These are phyloP conservation scores for Parmelia sp. DNA, from an alignment of 495 filamentous ascomycete species.

Conservation along the genomic window DNA sequence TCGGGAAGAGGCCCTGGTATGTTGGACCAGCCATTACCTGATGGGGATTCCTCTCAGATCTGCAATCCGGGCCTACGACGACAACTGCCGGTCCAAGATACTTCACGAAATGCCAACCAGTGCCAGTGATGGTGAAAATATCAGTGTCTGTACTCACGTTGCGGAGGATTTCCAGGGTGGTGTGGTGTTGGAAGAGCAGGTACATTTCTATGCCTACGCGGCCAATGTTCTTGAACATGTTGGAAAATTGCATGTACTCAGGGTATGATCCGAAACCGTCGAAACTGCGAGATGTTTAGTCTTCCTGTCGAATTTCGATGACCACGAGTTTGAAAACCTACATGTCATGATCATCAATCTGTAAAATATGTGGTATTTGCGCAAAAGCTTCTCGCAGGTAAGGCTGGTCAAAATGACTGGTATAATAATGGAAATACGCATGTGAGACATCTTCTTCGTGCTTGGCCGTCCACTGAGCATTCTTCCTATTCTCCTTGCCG, in stretches of 20 bases:
- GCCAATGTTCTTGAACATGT: slow-evolving; percentile 97
- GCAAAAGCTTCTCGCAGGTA: slow-evolving; percentile 91
- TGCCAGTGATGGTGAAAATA: slow-evolving; percentile 93
- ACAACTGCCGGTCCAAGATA: slow-evolving; percentile 88
- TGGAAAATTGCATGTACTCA: slow-evolving; percentile 94
- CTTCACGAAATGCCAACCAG: slow-evolving; percentile 97
- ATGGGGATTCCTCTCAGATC: slow-evolving; percentile 81
- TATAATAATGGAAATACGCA: slow-evolving; percentile 98
- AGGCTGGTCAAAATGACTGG: slow-evolving; percentile 93
- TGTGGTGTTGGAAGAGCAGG: slow-evolving; percentile 97
- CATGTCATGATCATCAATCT: slow-evolving; percentile 97
- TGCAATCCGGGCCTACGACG: slow-evolving; percentile 81
- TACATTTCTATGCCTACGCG: slow-evolving; percentile 98
- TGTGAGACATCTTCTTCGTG: slow-evolving; percentile 93
- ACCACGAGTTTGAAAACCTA: slow-evolving; percentile 45
- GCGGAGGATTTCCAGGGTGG: slow-evolving; percentile 85
- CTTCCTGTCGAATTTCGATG: neutral
- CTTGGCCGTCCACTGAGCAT: slow-evolving; percentile 79
- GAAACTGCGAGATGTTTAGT: slow-evolving; percentile 51
- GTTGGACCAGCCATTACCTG: slow-evolving; percentile 95
- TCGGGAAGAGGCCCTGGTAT: slow-evolving; percentile 95
- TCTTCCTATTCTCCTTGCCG: slow-evolving; percentile 88
- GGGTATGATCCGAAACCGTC: slow-evolving; percentile 98
- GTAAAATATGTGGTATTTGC: slow-evolving; percentile 89
- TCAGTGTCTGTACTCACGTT: slow-evolving; percentile 80